Conservation (phyloP, 768 basidiomycete species). For the Pholiota microspora region DNA sequence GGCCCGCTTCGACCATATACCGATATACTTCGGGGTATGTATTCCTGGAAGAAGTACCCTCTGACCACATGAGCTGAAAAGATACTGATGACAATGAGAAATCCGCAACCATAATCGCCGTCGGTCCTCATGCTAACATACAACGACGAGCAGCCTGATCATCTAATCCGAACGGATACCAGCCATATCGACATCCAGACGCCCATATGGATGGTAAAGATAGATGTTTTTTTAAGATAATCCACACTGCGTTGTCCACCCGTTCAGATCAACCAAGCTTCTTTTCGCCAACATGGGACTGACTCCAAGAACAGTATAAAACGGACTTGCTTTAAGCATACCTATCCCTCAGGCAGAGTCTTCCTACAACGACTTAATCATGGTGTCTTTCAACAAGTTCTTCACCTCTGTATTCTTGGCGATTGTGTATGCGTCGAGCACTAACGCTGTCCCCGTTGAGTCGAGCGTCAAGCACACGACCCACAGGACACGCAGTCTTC, state of each 20-base stretch:
- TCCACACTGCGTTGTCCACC: not conserved
- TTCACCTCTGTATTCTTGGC: conserved; percentile 26
- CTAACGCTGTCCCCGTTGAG: conserved; percentile 26
- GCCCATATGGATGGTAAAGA: not conserved
- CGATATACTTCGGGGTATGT: not conserved
- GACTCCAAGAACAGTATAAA: conserved; percentile 6
- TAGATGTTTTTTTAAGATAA: not conserved
- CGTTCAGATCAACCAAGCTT: not conserved
- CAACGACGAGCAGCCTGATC: not conserved
- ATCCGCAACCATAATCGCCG: not conserved
- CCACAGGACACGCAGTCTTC: conserved; percentile 28
- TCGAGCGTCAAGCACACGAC: conserved; percentile 29
- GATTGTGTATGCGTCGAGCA: conserved; percentile 24
- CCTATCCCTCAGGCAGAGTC: not conserved
- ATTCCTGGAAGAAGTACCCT: not conserved
- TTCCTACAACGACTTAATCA: conserved; percentile 2
- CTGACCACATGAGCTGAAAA: not conserved
- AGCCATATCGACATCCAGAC: not conserved
- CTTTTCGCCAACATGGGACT: not conserved
- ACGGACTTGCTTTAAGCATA: not conserved
- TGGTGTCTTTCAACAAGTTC: conserved; percentile 29
- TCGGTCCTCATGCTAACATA: not conserved
- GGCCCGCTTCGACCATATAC: not conserved
- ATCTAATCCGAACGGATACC: not conserved
- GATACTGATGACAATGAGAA: not conserved